Evolutionary conservation across 2,329 filamentous ascomycete species (phyloP).

Genomic region (Emergomyces africanus): DNA sequence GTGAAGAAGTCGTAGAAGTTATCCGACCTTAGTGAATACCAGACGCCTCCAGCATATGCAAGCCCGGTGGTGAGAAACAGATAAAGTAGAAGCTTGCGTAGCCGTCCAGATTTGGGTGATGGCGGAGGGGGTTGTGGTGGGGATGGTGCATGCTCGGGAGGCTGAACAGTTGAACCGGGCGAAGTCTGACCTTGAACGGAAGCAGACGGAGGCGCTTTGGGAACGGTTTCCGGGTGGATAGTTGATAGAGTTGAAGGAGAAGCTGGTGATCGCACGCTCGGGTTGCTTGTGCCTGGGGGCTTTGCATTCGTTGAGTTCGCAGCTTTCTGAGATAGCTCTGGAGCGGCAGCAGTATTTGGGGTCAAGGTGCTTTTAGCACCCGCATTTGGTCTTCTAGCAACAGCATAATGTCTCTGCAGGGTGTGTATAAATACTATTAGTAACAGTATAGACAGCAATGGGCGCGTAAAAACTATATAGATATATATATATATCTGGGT

Average conservation of each 20-base stretch:
- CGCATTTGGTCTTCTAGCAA: conserved; percentile 12
- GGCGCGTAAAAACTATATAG: too few species aligned
- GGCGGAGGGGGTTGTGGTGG: conserved; percentile 28
- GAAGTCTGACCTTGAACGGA: conserved; percentile 23
- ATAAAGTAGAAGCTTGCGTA: conserved; percentile 66
- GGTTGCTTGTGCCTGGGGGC: conserved; percentile 6
- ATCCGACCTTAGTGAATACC: conserved; percentile 85
- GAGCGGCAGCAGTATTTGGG: conserved; percentile 3
- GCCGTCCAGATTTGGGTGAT: conserved; percentile 51
- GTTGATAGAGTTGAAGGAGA: conserved; percentile 34
- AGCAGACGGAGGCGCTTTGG: conserved; percentile 34
- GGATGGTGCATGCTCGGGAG: conserved; percentile 27
- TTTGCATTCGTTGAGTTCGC: conserved; percentile 11
- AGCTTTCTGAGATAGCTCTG: conserved; percentile 9
- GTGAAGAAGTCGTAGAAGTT: conserved; percentile 99
- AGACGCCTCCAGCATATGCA: conserved; percentile 77
- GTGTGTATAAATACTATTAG: neutral
- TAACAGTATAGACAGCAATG: neutral
- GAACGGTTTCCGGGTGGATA: conserved; percentile 37
- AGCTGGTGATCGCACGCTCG: conserved; percentile 19
- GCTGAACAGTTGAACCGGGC: conserved; percentile 22
- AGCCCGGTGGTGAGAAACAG: conserved; percentile 63
- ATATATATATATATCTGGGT: neutral
- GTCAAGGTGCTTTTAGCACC: conserved; percentile 11
- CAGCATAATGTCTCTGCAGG: conserved; percentile 38